Conservation (phyloP, 192 early-diverging fungal species). For the Rhizoclosmatium globosum region DNA sequence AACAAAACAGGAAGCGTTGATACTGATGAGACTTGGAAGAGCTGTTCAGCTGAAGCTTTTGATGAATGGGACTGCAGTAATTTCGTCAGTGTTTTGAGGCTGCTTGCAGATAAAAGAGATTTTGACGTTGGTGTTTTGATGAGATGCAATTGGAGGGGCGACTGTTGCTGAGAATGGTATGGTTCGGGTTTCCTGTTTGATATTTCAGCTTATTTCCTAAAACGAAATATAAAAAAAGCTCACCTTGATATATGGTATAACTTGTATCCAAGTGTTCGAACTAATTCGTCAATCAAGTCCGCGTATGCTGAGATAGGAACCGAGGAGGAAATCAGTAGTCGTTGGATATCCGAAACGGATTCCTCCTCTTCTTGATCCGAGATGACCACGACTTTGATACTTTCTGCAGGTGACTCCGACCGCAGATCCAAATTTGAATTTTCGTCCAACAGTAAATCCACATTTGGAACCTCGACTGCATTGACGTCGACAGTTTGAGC, state of each 20-base stretch:
- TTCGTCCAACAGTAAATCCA: too few relatives aligned
- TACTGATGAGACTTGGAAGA: too few relatives aligned
- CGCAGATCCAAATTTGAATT: too few relatives aligned
- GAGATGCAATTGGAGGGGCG: not conserved
- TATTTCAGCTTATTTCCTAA: not conserved
- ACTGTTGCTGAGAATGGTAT: not conserved
- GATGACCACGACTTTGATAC: too few relatives aligned
- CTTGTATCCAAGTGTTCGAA: constrained; percentile 23
- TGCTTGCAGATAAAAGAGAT: too few relatives aligned
- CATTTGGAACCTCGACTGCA: too few relatives aligned
- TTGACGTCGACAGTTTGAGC: too few relatives aligned
- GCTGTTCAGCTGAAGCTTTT: too few relatives aligned
- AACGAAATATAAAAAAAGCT: not conserved
- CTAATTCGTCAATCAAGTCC: constrained; percentile 28
- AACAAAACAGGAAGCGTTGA: not conserved
- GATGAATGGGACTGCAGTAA: too few relatives aligned
- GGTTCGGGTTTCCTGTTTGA: constrained; percentile 15
- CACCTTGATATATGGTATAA: constrained; percentile 4
- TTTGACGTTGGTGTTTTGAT: not conserved
- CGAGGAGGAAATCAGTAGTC: constrained; percentile 8
- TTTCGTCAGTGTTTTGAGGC: too few relatives aligned
- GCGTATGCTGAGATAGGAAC: constrained; percentile 7
- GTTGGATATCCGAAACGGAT: constrained; percentile 5
- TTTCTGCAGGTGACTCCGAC: too few relatives aligned
- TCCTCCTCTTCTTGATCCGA: not conserved